Conservation (phyloP, 805 yeast genomes). For the Huiozyma sinensis region DNA sequence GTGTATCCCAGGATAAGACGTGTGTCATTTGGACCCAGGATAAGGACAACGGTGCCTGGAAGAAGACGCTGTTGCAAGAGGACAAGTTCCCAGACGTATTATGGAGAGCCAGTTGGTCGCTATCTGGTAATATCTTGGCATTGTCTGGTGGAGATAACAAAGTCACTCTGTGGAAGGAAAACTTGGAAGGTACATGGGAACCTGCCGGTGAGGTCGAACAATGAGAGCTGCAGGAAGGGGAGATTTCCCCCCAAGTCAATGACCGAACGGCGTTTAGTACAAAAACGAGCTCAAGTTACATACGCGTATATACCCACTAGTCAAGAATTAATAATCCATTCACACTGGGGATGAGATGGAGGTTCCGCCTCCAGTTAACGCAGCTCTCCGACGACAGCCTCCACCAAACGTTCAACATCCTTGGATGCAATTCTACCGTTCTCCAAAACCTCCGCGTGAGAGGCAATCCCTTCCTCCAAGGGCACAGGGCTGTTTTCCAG, state of each 20-base stretch:
- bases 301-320: too few relatives aligned
- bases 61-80: slow-evolving; percentile 57
- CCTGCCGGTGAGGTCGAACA: slow-evolving; percentile 94
- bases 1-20: slow-evolving; percentile 93
- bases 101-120: slow-evolving; percentile 97
- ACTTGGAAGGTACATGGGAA: slow-evolving; percentile 88
- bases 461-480: slow-evolving; percentile 67
- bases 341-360: too few relatives aligned
- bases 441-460: slow-evolving; percentile 84
- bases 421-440: slow-evolving; percentile 69
- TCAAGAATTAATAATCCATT: too few relatives aligned
- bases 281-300: too few relatives aligned
- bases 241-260: too few relatives aligned
- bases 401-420: slow-evolving; percentile 67
- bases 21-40: slow-evolving; percentile 94
- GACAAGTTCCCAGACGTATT: slow-evolving; percentile 93
- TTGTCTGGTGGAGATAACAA: slow-evolving; percentile 94
- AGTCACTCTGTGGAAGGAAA: slow-evolving; percentile 94
- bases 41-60: slow-evolving; percentile 58
- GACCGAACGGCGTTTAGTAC: too few relatives aligned
- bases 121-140: slow-evolving; percentile 91
- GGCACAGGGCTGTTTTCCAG: slow-evolving; percentile 42
- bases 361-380: too few relatives aligned
- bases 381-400: slow-evolving; percentile 41
- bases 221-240: slow-evolving; percentile 23